Base-by-base conservation (phyloP, 2,329 filamentous ascomycete species). In the Lasiodiplodia hormozganensis region DNA sequence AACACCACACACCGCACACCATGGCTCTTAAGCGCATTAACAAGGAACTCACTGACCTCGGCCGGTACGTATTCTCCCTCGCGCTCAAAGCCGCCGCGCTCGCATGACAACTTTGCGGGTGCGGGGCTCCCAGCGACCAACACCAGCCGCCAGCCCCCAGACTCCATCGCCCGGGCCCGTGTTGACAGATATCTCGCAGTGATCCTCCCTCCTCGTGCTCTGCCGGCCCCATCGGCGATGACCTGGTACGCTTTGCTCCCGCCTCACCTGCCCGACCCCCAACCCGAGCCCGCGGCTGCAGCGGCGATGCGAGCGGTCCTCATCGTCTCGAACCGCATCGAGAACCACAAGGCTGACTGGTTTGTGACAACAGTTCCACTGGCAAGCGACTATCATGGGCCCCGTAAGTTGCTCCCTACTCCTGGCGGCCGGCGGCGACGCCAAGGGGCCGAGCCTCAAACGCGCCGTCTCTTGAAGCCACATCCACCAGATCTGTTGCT, bases 311-410 rank as follows among this genome's bases (percentile, higher is more conserved):
- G 72, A 60, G 72, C 23, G 40, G 53, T 28, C 38, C 36, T 54
- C 36, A 31, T 49, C n/a, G 31, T 28, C n/a, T 64, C 60, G 60
- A 25, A 5, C 16, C 21, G 53, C 52, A 67, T 58, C 52, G 52
- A 56, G 52, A 38, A 67, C 8, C 11, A 67, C 28, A 36, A 34
- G 38, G 51, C 67, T 68, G 36, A 69, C 43, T 16, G 21, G 7
- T 28, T 23, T 62, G 34, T 60, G 36, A 60, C 38, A 58, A 76
- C 76, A 99, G 95, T 99, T 99, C 81, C 96, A 98, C 90, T 99
- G 96, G 96, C 96, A 99, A 90, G 96, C 96, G 78, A 99, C 96
- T 65, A 99, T 99, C 82, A 99, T 99, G 96, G 96, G 96, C 84
- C 96, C 96, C 81, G 93, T 97, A 90, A 89, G 93, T 89, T 69